These are phyloP conservation scores for Aspergillus spinulosporus DNA, from an alignment of 2,329 filamentous ascomycete species.

Conservation along the genomic window DNA sequence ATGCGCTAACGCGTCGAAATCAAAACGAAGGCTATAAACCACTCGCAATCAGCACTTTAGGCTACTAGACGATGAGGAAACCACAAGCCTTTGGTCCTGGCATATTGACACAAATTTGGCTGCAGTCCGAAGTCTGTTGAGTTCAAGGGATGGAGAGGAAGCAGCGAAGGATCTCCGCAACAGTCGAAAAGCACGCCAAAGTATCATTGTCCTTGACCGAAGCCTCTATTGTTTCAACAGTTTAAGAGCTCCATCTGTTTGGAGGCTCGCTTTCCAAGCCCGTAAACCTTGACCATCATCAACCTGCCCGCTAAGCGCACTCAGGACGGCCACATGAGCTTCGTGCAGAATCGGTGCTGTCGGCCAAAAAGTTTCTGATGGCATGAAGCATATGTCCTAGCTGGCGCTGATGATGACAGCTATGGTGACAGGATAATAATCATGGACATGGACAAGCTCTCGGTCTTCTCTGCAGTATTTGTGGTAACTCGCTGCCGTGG, in stretches of 20 bases:
- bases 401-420: no score
- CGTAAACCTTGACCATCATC: constrained; percentile 51
- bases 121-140: constrained; percentile 42
- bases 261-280: constrained; percentile 44
- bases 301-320: constrained; percentile 48
- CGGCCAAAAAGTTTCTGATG: constrained; percentile 44
- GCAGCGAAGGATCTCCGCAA: constrained; percentile 44
- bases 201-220: constrained; percentile 53
- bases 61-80: constrained; percentile 38
- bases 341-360: constrained; percentile 50
- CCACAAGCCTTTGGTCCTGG: constrained; percentile 32
- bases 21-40: constrained; percentile 22
- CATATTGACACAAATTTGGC: constrained; percentile 27
- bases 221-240: constrained; percentile 42
- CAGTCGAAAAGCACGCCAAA: constrained; percentile 44
- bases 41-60: constrained; percentile 39
- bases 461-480: neutral
- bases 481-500: constrained; percentile 38
- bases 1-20: neutral
- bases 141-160: no score
- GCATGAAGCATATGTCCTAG: no score
- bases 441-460: neutral
- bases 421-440: no score
- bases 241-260: constrained; percentile 40
- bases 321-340: constrained; percentile 45